Base-by-base conservation (phyloP, 2,329 filamentous ascomycete species). In the Sporothrix sp. region DNA sequence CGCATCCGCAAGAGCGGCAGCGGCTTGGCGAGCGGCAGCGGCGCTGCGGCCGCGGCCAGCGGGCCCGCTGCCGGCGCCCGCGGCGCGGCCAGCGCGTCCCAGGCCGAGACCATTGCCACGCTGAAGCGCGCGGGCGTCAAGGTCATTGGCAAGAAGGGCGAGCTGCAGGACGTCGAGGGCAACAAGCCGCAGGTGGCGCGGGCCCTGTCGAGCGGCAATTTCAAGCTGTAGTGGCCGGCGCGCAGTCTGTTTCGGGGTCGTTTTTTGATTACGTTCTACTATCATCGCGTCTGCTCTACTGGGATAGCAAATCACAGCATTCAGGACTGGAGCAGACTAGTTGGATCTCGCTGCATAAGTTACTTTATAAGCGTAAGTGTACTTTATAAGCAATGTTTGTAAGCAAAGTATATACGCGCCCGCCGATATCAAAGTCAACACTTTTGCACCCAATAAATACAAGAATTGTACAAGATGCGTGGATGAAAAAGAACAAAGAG, bases 71-170 rank as follows among this genome's bases (percentile, higher is more conserved):
- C 69, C 71, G 57, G 75, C 73, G 60, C 66, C 70, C 28, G 66
- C 18, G 40, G 28, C 27, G 82, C 78, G 68, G 84, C 82, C 25
- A 35, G 36, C 4, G 52, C 39, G 3, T 42, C 32, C 23, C 75
- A 72, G 57, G 68, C 68, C 55, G 50, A 53, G 14, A 73, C 70
- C 20, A 59, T 75, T 46, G 68, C 65, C 6, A 68, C 73, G 45
- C 65, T 71, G 45, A 69, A 66, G 60, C 67, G 85, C 75, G 89
- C 87, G 48, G 87, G 87, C 54, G 91, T 96, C 59, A 91, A 85
- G 74, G 79, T 97, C 54, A 93, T 96, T 68, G 90, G 89, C 56
- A 86, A 85, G 69, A 90, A 87, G 72, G 91, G 91, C 48, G 84
- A 90, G 66, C 71, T 95, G 50, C 83, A 84, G 16, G 85, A 94